phyloP scores from a whole-genome alignment of 208 protist genomes.

The Leptomonas seymouri region DNA sequence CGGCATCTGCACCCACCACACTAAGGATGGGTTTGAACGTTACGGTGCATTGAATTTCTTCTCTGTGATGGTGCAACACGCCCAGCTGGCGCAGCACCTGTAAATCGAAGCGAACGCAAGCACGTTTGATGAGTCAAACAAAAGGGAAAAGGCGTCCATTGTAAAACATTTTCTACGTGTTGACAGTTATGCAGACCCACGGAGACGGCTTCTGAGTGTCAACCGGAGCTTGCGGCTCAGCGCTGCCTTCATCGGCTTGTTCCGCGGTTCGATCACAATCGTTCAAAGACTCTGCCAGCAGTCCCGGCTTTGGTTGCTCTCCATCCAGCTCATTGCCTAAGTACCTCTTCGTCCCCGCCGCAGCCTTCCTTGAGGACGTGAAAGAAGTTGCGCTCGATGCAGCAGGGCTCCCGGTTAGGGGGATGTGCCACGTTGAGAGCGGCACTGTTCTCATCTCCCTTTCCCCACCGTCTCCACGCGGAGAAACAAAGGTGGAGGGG shows the following conservation, averaged over 20 bases:
- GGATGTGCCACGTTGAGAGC: slow-evolving; percentile 8
- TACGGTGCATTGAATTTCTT: too few species aligned
- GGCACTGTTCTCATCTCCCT: neutral
- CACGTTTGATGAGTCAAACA: neutral
- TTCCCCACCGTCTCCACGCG: neutral
- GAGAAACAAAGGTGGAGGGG: neutral
- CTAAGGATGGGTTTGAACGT: too few species aligned
- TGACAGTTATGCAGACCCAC: neutral
- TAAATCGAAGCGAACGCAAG: neutral
- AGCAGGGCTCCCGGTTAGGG: neutral
- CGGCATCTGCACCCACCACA: too few species aligned
- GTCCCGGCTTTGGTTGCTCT: neutral
- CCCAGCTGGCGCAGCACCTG: too few species aligned
- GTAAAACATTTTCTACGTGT: neutral
- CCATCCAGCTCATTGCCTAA: neutral
- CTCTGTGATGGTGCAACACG: too few species aligned
- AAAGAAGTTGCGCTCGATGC: neutral
- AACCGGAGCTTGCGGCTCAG: neutral
- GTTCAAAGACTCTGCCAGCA: neutral
- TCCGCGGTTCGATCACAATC: neutral
- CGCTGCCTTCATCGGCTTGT: neutral
- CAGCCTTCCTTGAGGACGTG: neutral
- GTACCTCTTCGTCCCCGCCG: neutral
- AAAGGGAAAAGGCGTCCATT: neutral
- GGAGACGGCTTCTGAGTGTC: neutral